Evolutionary conservation across 2,329 filamentous ascomycete species (phyloP).

Genomic region (Talaromyces sp.): DNA sequence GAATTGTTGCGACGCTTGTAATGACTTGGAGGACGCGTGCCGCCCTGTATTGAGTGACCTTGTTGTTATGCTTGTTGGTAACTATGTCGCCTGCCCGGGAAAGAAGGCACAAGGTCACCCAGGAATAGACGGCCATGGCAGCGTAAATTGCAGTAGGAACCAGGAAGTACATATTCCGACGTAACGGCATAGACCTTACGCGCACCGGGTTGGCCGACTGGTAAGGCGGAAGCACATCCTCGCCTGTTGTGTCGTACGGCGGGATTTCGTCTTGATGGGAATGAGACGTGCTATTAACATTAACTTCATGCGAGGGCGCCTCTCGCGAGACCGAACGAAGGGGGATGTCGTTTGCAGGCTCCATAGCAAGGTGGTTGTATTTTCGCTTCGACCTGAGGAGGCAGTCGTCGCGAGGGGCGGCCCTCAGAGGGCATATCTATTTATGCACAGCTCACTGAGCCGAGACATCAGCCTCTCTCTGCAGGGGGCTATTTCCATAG

Average conservation of each 20-base stretch:
- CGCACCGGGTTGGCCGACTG: background rate
- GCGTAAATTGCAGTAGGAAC: conserved; percentile 3
- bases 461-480: background rate
- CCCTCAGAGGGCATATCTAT: background rate
- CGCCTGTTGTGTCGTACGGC: background rate
- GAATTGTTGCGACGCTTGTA: conserved; percentile 1
- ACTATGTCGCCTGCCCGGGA: background rate
- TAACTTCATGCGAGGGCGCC: background rate
- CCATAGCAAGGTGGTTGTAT: background rate
- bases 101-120: conserved; percentile 2
- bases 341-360: background rate
- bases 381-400: background rate
- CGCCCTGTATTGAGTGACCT: background rate
- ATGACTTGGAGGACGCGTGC: conserved; percentile 1
- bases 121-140: conserved; percentile 3
- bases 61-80: background rate
- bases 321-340: background rate
- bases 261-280: background rate
- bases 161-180: background rate
- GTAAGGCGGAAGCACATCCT: conserved; percentile 6
- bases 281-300: background rate
- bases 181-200: conserved; percentile 1
- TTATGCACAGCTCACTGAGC: background rate
- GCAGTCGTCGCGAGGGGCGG: background rate
- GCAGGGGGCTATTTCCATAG: too few species aligned